These are phyloP conservation scores for Mariannaea elegans DNA, from an alignment of 2,329 filamentous ascomycete species.

Conservation along the genomic window DNA sequence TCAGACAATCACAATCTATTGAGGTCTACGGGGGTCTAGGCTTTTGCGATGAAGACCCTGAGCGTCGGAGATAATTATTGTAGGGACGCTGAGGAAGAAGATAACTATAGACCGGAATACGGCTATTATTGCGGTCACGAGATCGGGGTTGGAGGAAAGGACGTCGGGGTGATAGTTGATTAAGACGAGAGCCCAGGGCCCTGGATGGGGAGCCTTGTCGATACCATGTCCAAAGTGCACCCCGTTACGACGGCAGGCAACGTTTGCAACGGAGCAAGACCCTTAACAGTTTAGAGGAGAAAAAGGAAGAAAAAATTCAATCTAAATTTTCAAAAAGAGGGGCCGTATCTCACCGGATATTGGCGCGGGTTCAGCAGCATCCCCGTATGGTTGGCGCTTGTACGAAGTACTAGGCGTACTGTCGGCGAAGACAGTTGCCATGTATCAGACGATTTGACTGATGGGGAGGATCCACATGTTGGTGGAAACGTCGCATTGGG, in stretches of 20 bases:
- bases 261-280: background rate
- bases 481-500: background rate
- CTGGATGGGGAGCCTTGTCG: background rate
- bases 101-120: no score
- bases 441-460: background rate
- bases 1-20: slow-evolving; percentile 2
- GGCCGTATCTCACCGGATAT: background rate
- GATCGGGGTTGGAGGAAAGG: no score
- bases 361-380: background rate
- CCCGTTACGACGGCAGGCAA: no score
- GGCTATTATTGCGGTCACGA: no score
- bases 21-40: slow-evolving; percentile 8
- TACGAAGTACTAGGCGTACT: no score
- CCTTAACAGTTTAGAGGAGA: background rate
- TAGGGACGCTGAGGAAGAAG: no score
- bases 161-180: no score
- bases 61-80: no score
- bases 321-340: background rate
- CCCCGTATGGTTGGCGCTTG: background rate
- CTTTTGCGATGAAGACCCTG: background rate
- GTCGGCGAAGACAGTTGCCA: background rate
- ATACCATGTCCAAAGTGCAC: no score
- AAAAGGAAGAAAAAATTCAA: background rate
- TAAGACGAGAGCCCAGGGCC: background rate
- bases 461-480: background rate